These are phyloP conservation scores for Phylloporus sp. DNA, from an alignment of 768 basidiomycete genomes.

Conservation along the genomic window DNA sequence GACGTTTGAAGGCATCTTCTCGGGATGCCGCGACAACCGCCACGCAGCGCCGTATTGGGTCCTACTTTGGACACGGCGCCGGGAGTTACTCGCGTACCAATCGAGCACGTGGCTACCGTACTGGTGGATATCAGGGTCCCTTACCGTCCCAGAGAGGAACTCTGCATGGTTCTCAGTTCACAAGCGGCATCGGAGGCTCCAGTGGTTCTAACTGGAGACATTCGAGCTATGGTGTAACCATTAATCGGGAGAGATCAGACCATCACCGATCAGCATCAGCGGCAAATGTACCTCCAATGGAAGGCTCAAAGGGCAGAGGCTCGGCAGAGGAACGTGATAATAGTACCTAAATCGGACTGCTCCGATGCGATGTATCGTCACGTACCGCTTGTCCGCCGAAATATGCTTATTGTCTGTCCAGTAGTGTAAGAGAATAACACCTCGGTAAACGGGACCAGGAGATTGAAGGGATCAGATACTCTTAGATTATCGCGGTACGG, in stretches of 20 bases:
- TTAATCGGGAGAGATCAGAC: conserved; percentile 16
- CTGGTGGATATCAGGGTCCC: conserved; percentile 14
- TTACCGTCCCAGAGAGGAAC: conserved; percentile 10
- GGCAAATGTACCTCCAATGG: conserved; percentile 14
- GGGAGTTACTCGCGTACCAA: conserved; percentile 8
- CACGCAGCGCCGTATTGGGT: conserved; percentile 3
- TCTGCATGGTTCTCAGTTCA: conserved; percentile 11
- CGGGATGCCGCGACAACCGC: conserved; percentile 11
- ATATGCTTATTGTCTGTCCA: conserved; percentile 17
- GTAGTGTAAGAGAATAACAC: conserved; percentile 18
- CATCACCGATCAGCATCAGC: conserved; percentile 13
- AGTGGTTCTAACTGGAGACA: conserved; percentile 17
- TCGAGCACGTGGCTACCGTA: conserved; percentile 20
- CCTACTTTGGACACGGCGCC: conserved; percentile 5
- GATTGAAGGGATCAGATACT: conserved; percentile 26
- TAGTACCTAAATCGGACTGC: conserved; percentile 17
- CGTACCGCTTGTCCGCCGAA: conserved; percentile 17
- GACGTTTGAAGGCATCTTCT: conserved; percentile 37
- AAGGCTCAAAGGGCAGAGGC: conserved; percentile 22
- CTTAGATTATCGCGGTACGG: conserved; percentile 10
- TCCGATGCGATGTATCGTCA: conserved; percentile 16
- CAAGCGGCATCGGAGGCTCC: conserved; percentile 15
- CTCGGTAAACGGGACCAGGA: conserved; percentile 23
- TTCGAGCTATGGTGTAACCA: conserved; percentile 4
- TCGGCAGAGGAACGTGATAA: conserved; percentile 21